A percentile compares a stretch with the other conserved stretches of the same genome.
Conservation (phyloP, 306 rosid genomes). For the Quercus suber region DNA sequence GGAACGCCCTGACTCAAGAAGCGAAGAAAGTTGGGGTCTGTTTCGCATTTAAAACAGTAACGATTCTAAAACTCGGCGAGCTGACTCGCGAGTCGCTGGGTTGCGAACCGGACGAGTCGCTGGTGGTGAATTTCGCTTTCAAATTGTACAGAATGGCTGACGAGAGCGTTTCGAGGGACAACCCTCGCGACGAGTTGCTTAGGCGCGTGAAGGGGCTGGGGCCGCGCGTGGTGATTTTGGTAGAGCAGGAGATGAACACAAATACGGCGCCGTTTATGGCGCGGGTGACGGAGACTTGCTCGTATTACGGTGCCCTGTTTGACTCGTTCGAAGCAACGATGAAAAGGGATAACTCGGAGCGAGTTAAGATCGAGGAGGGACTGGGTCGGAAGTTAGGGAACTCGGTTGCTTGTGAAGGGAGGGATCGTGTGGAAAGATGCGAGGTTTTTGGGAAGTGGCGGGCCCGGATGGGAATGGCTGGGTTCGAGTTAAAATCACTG, state of each 20-base stretch:
- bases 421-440: slow-evolving; percentile 82
- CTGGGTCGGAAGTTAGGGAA: slow-evolving; percentile 56
- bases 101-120: slow-evolving; percentile 45
- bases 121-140: slow-evolving; percentile 76
- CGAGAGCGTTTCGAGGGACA: slow-evolving; percentile 84
- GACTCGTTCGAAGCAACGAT: slow-evolving; percentile 52
- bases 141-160: slow-evolving; percentile 64
- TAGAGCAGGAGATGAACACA: slow-evolving; percentile 77
- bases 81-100: slow-evolving; percentile 69
- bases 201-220: slow-evolving; percentile 67
- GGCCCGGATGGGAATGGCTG: slow-evolving; percentile 90
- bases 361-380: slow-evolving; percentile 53
- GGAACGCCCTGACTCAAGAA: slow-evolving; percentile 26
- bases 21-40: slow-evolving; percentile 35
- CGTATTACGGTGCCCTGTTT: slow-evolving; percentile 49
- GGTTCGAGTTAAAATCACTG: slow-evolving; percentile 63
- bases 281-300: slow-evolving; percentile 59
- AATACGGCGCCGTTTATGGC: slow-evolving; percentile 75
- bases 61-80: slow-evolving; percentile 44
- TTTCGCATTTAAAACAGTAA: slow-evolving; percentile 30
- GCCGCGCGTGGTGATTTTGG: slow-evolving; percentile 58
- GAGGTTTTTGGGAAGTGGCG: slow-evolving; percentile 95
- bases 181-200: slow-evolving; percentile 61
- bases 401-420: slow-evolving; percentile 80
- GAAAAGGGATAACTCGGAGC: slow-evolving; percentile 20